A percentile compares a stretch with the other conserved stretches of the same genome.
phyloP scores from a whole-genome alignment of 768 basidiomycete genomes.

The Kwoniella botswanensis region DNA sequence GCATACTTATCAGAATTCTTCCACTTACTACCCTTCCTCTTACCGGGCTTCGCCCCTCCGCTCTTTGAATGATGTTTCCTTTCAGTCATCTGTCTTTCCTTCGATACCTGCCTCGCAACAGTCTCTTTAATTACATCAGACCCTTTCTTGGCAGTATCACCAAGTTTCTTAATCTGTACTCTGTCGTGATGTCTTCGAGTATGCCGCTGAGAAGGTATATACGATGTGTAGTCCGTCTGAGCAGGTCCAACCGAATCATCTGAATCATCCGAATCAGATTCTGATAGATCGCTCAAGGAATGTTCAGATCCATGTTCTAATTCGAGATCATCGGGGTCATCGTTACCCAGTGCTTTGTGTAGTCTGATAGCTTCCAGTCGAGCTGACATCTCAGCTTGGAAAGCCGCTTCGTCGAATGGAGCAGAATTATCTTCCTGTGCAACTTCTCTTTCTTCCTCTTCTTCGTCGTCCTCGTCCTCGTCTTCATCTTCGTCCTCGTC shows the following conservation, averaged over 20 bases:
- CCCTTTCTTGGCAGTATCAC: constrained; percentile 14
- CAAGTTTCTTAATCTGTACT: constrained; percentile 20
- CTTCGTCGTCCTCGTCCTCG: constrained; percentile 21
- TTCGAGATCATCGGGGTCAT: constrained; percentile 19
- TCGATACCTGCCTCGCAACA: constrained; percentile 27
- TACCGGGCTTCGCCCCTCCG: constrained; percentile 40
- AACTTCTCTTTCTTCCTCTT: constrained; percentile 12
- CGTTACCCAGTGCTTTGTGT: constrained; percentile 48
- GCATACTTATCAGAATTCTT: constrained; percentile 47
- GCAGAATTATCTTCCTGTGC: constrained; percentile 7
- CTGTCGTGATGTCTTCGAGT: constrained; percentile 11
- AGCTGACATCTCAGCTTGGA: constrained; percentile 37
- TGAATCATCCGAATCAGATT: constrained; percentile 24
- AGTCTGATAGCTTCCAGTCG: constrained; percentile 44
- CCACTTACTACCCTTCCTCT: constrained; percentile 57
- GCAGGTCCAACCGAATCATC: constrained; percentile 38
- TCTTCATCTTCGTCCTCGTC: too few species aligned
- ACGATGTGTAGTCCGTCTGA: constrained; percentile 46
- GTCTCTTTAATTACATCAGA: constrained; percentile 13
- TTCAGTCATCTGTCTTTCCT: constrained; percentile 39
- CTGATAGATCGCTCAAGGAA: constrained; percentile 14
- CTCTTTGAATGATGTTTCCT: constrained; percentile 36
- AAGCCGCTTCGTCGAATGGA: constrained; percentile 42
- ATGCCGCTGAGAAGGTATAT: constrained; percentile 28
- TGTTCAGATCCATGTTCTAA: constrained; percentile 9